phyloP scores from a whole-genome alignment of 1,139 yeast species.

The Eremothecium cymbalariae region DNA sequence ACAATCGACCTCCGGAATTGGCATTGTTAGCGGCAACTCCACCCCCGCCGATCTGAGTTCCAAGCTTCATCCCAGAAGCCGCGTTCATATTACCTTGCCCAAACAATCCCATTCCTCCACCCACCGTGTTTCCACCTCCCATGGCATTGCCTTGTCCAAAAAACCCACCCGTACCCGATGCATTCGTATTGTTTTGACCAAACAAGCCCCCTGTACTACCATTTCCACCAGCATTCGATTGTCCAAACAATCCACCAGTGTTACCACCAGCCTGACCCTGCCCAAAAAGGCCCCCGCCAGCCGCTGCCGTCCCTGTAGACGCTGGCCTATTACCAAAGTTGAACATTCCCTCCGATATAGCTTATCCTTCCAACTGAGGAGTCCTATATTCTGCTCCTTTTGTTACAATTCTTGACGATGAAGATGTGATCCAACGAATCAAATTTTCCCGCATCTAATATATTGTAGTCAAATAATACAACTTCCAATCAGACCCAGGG shows the following conservation, averaged over 20 bases:
- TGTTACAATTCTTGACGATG: too few species aligned
- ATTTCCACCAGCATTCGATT: constrained; percentile 13
- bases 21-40: too few species aligned
- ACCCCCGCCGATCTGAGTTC: too few species aligned
- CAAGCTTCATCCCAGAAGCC: too few species aligned
- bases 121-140: constrained; percentile 4
- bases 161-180: constrained; percentile 3
- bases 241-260: constrained; percentile 39
- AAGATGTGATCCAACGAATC: too few species aligned
- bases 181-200: constrained; percentile 20
- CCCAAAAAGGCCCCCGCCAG: constrained; percentile 8
- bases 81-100: constrained; percentile 13
- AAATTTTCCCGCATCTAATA: too few species aligned
- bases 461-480: too few species aligned
- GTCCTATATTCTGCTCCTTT: too few species aligned
- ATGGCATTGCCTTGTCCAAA: constrained; percentile 8
- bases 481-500: too few species aligned
- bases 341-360: constrained; percentile 1
- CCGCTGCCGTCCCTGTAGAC: constrained; percentile 9
- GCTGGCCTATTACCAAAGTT: constrained; percentile 10
- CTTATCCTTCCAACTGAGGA: too few species aligned
- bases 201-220: constrained; percentile 28
- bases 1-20: constrained; percentile 28
- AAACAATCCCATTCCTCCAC: constrained; percentile 19
- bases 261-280: constrained; percentile 5